Evolutionary conservation across 148 eudicot species (phyloP).

Genomic region (Vaccinium macrocarpon): DNA sequence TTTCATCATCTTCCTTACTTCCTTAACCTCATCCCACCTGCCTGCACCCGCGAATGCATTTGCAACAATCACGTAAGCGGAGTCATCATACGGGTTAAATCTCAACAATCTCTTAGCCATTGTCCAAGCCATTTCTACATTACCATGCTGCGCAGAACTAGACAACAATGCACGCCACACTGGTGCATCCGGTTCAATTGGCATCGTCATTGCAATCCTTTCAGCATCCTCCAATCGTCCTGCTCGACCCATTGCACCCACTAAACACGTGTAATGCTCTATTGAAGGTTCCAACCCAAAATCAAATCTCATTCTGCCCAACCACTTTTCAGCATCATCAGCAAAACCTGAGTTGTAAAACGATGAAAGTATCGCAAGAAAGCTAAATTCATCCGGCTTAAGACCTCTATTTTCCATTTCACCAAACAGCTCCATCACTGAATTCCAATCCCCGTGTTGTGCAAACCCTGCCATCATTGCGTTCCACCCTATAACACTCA

Average conservation of each 20-base stretch:
- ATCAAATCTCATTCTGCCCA: background rate
- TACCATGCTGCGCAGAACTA: slow-evolving; percentile 41
- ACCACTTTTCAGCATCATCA: background rate
- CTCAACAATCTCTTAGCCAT: slow-evolving; percentile 51
- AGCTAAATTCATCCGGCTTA: slow-evolving; percentile 50
- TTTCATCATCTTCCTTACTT: slow-evolving; percentile 59
- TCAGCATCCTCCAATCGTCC: slow-evolving; percentile 64
- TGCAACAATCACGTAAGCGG: slow-evolving; percentile 66
- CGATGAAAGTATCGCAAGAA: slow-evolving; percentile 41
- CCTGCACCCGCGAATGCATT: slow-evolving; percentile 54
- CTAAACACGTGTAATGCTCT: slow-evolving; percentile 43
- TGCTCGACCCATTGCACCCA: slow-evolving; percentile 58
- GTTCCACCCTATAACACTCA: slow-evolving; percentile 50
- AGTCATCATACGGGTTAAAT: slow-evolving; percentile 56
- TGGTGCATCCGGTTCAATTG: slow-evolving; percentile 30
- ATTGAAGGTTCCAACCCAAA: background rate
- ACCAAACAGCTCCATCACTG: slow-evolving; percentile 44
- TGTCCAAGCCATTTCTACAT: slow-evolving; percentile 43
- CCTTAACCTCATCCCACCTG: slow-evolving; percentile 52
- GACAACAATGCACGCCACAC: slow-evolving; percentile 47
- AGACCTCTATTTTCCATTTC: slow-evolving; percentile 36
- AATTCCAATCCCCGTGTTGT: slow-evolving; percentile 47
- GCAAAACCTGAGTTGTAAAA: background rate
- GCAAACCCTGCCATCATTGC: slow-evolving; percentile 71
- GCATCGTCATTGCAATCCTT: slow-evolving; percentile 53